These are phyloP conservation scores for Centaurea solstitialis DNA, from an alignment of 129 eudicot genomes.

Conservation along the genomic window DNA sequence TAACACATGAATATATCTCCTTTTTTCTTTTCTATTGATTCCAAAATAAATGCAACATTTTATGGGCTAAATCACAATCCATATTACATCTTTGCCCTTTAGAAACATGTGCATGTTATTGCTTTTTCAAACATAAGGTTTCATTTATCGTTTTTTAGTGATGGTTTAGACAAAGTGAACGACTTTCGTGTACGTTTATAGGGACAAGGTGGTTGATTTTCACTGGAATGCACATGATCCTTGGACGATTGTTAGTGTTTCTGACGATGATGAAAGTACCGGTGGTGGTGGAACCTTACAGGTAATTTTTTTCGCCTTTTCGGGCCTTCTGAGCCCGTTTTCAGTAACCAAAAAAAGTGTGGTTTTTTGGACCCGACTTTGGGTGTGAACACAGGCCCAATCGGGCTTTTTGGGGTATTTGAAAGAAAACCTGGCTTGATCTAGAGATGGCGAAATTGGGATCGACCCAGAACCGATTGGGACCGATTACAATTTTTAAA, in stretches of 20 bases:
- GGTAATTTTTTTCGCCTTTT: conserved; percentile 33
- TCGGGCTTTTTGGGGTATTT: too few species aligned
- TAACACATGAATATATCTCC: not conserved
- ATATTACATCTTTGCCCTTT: not conserved
- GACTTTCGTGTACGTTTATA: conserved; percentile 14
- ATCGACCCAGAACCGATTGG: too few species aligned
- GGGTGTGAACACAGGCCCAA: too few species aligned
- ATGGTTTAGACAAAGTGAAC: not conserved
- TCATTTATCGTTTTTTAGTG: not conserved
- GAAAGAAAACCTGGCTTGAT: not conserved
- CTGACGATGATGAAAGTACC: conserved; percentile 79
- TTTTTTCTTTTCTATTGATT: not conserved
- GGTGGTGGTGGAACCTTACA: conserved; percentile 97
- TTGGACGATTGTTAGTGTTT: conserved; percentile 93
- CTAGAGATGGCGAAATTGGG: too few species aligned
- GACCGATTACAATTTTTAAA: too few species aligned
- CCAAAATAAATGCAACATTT: not conserved
- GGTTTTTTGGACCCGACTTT: too few species aligned
- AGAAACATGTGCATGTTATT: not conserved
- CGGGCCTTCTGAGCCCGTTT: too few species aligned
- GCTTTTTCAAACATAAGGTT: not conserved
- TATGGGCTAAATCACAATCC: not conserved
- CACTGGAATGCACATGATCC: conserved; percentile 89
- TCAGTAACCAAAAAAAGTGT: too few species aligned
- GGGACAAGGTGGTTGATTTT: conserved; percentile 93